A percentile compares a stretch with the other conserved stretches of the same genome.
Conservation (phyloP, 2,329 filamentous ascomycete genomes). For the Trichoderma koningii region DNA sequence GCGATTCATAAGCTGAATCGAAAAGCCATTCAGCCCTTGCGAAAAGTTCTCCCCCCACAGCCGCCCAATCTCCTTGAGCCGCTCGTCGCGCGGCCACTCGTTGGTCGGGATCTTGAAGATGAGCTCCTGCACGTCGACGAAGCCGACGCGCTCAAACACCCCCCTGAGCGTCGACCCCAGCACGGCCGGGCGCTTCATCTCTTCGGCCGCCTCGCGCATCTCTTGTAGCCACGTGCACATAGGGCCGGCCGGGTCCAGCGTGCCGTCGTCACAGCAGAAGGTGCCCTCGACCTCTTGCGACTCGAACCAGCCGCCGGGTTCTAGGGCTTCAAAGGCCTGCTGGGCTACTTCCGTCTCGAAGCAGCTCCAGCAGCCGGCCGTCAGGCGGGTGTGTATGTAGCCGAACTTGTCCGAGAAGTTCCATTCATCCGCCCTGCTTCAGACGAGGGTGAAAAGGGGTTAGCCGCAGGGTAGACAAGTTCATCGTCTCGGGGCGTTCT, state of each 20-base stretch:
- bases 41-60: constrained; percentile 50
- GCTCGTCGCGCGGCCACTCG: constrained; percentile 52
- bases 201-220: constrained; percentile 43
- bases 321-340: constrained; percentile 51
- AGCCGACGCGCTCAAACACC: constrained; percentile 52
- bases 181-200: constrained; percentile 42
- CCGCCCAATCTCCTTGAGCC: constrained; percentile 47
- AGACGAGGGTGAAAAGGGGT: neutral
- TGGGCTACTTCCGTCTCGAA: constrained; percentile 53
- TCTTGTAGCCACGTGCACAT: constrained; percentile 46
- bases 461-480: neutral
- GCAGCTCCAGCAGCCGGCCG: constrained; percentile 52
- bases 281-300: constrained; percentile 51
- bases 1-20: constrained; percentile 45
- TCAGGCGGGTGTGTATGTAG: constrained; percentile 56
- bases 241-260: constrained; percentile 43
- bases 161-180: constrained; percentile 42
- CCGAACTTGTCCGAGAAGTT: constrained; percentile 57
- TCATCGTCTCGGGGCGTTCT: neutral
- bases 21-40: constrained; percentile 49
- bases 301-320: constrained; percentile 58
- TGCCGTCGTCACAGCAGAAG: constrained; percentile 50
- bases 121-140: constrained; percentile 55
- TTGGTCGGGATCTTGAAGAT: constrained; percentile 58
- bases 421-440: constrained; percentile 50